Conservation (phyloP, 352 stramenopile species). For the Phytopythium aichiense region DNA sequence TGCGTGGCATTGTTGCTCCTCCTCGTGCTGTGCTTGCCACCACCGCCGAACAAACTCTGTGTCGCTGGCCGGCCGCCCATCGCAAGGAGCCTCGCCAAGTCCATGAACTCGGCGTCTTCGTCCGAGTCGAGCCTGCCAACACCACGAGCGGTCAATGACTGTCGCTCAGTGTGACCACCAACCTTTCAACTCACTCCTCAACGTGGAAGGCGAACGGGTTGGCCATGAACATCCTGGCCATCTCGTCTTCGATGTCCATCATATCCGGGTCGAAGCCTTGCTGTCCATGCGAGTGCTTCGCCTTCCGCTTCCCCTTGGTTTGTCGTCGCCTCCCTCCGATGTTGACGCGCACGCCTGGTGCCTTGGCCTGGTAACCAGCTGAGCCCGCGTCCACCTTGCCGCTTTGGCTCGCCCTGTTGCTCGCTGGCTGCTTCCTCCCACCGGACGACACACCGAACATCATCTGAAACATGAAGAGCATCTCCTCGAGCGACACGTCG, state of each 20-base stretch:
- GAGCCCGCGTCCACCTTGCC: not conserved
- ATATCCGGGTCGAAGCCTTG: not conserved
- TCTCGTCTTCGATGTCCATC: conserved; percentile 16
- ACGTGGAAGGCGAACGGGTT: not conserved
- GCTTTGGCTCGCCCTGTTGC: not conserved
- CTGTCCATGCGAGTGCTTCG: not conserved
- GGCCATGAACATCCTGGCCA: conserved; percentile 24
- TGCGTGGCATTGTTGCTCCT: conserved; percentile 2
- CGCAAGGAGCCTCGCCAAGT: conserved; percentile 40
- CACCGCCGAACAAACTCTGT: not conserved
- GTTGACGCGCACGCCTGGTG: conserved; percentile 14
- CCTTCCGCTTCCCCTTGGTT: not conserved
- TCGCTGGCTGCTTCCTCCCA: not conserved
- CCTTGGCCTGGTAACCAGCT: conserved; percentile 7
- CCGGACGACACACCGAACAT: conserved; percentile 34
- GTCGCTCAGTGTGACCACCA: not conserved
- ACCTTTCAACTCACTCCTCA: not conserved
- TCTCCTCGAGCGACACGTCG: conserved; percentile 50
- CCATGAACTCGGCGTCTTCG: conserved; percentile 29
- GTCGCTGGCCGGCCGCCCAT: conserved; percentile 17
- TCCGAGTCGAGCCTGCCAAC: conserved; percentile 23
- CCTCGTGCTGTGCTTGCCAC: not conserved
- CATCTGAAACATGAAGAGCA: conserved; percentile 79
- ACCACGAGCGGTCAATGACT: not conserved
- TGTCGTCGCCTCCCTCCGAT: conserved; percentile 5